Percentiles rank a stretch among this genome's conserved stretches.
phyloP scores from a whole-genome alignment of 1,139 yeast species.

The Blastobotrys petasosporus region DNA sequence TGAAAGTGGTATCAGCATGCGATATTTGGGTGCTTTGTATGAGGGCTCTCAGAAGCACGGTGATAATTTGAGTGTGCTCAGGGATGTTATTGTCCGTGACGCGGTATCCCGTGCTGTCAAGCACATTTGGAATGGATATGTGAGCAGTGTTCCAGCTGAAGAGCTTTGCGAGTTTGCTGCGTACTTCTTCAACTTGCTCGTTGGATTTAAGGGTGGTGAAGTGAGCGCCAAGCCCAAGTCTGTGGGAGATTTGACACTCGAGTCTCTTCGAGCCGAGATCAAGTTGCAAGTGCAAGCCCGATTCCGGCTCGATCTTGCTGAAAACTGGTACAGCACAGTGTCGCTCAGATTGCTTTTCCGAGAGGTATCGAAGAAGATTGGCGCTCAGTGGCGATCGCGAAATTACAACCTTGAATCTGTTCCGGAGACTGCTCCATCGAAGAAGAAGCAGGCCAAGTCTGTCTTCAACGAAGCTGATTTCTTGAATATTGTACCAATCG shows the following conservation, averaged over 20 bases:
- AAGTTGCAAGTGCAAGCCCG: slow-evolving; percentile 44
- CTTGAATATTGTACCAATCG: slow-evolving; percentile 60
- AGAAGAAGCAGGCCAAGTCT: slow-evolving; percentile 38
- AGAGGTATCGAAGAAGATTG: slow-evolving; percentile 70
- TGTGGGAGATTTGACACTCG: slow-evolving; percentile 45
- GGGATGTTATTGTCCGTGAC: slow-evolving; percentile 53
- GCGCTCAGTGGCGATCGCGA: slow-evolving; percentile 76
- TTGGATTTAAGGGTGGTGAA: slow-evolving; percentile 41
- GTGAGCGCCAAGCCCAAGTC: slow-evolving; percentile 31
- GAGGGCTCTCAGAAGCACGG: slow-evolving; percentile 15
- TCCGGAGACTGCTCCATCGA: slow-evolving; percentile 22
- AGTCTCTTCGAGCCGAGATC: slow-evolving; percentile 39
- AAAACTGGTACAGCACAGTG: slow-evolving; percentile 33
- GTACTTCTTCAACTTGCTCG: slow-evolving; percentile 68
- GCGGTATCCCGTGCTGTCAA: slow-evolving; percentile 75
- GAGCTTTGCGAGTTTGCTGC: slow-evolving; percentile 56
- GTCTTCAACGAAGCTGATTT: slow-evolving; percentile 45
- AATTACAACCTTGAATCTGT: slow-evolving; percentile 40
- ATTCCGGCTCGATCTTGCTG: slow-evolving; percentile 55
- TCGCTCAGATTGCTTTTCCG: slow-evolving; percentile 46
- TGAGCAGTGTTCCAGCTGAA: slow-evolving; percentile 46
- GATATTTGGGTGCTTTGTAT: slow-evolving; percentile 62
- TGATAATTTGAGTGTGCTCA: slow-evolving; percentile 35
- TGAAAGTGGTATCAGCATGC: slow-evolving; percentile 76
- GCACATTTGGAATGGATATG: slow-evolving; percentile 55